These are phyloP conservation scores for Alternaria arbusti DNA, from an alignment of 2,329 filamentous ascomycete species.

Conservation along the genomic window DNA sequence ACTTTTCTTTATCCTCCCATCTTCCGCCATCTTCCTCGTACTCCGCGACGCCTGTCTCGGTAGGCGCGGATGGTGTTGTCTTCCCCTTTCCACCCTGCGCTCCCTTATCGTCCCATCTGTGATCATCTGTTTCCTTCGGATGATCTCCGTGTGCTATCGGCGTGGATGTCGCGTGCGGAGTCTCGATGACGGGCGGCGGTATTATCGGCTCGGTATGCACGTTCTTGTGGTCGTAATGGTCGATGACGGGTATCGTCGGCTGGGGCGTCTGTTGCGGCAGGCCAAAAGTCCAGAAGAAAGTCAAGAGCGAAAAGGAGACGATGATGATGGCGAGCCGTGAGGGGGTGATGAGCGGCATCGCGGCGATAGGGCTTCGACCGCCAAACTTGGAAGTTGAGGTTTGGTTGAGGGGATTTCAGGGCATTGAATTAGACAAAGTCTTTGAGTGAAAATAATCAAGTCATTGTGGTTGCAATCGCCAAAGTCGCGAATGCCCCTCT, in stretches of 20 bases:
- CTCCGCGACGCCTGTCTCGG: constrained; percentile 13
- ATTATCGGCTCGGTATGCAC: constrained; percentile 26
- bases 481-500: constrained; percentile 12
- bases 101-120: constrained; percentile 23
- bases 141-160: constrained; percentile 6
- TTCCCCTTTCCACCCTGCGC: constrained; percentile 2
- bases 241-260: constrained; percentile 30
- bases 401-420: background rate
- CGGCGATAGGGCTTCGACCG: constrained; percentile 6
- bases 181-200: constrained; percentile 22
- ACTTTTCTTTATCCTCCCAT: constrained; percentile 24
- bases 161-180: constrained; percentile 10
- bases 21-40: constrained; percentile 28
- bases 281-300: constrained; percentile 42
- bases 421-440: background rate
- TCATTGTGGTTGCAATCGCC: background rate
- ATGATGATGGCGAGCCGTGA: constrained; percentile 39
- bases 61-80: constrained; percentile 1
- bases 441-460: background rate
- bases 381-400: background rate
- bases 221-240: constrained; percentile 31
- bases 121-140: constrained; percentile 16
- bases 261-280: constrained; percentile 26
- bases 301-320: constrained; percentile 34
- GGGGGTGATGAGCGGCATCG: constrained; percentile 42